Conservation (phyloP, 805 yeast genomes). For the Saccharomycopsis lassenensis region DNA sequence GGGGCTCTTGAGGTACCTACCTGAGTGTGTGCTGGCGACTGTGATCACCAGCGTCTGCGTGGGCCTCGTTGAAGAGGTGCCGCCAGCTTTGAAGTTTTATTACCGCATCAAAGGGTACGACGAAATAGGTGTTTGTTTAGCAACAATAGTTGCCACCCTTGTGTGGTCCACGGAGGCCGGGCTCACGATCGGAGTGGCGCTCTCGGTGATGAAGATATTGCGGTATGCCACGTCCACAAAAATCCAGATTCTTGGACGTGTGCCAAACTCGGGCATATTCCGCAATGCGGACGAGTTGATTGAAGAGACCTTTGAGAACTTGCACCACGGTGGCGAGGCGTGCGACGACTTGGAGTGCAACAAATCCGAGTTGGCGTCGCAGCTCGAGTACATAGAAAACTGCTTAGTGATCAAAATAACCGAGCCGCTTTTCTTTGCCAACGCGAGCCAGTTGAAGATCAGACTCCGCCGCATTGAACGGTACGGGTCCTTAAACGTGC, state of each 20-base stretch:
- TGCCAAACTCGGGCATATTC: constrained; percentile 23
- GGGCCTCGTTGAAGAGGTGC: constrained; percentile 34
- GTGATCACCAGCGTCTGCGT: constrained; percentile 35
- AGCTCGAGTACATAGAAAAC: constrained; percentile 45
- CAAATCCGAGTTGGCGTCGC: constrained; percentile 8
- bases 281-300: constrained; percentile 28
- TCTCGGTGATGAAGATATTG: constrained; percentile 28
- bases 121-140: constrained; percentile 24
- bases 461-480: constrained; percentile 60
- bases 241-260: constrained; percentile 35
- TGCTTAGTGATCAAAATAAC: constrained; percentile 73
- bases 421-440: constrained; percentile 83
- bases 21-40: constrained; percentile 34
- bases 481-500: constrained; percentile 64
- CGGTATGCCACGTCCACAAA: constrained; percentile 32
- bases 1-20: constrained; percentile 29
- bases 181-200: constrained; percentile 26
- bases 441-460: constrained; percentile 62
- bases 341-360: constrained; percentile 5
- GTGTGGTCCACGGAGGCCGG: constrained; percentile 32
- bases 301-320: constrained; percentile 17
- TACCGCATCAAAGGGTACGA: constrained; percentile 32
- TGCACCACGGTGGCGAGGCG: neutral
- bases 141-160: constrained; percentile 16
- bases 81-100: constrained; percentile 32